Base-by-base conservation (phyloP, 176 grass and related monocot species). In the Oryza officinalis region DNA sequence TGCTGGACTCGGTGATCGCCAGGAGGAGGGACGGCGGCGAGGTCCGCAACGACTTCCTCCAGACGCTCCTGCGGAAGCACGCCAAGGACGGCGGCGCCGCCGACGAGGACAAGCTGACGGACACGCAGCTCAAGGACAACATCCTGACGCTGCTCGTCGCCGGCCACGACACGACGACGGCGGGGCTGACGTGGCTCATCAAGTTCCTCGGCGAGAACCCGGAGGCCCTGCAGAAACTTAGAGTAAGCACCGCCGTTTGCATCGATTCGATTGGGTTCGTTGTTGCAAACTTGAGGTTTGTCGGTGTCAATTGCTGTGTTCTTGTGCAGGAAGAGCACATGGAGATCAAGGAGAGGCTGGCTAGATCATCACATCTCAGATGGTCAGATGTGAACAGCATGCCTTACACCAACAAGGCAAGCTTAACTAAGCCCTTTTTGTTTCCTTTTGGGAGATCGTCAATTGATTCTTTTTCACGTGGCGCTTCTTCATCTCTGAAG, bases 181-280 rank as follows among this genome's bases (percentile, higher is more conserved):
- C 92, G 0, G 89, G 86, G 0, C 86, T 91, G 22, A 94, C 92
- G 0, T 94, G 92, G 92, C 75, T 91, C 60, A 18, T 89, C 83
- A 94, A 94, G 86, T 94, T 94, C 89, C 80, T 91, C n/a, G 92
- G 83, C 0, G 92, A 94, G 11, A 94, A 94, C 83, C 89, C 86
- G 0, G 38, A 70, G 1, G 83, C 78, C 47, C 83, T 89, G 8
- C 60, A 81, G 11, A 94, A 66, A 64, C 89, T 93, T 1, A 78
- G 91, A 18, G 90, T 89, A 80, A 71, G 63, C 52, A 54, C 14
- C 50, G 50, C 4, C 50, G 50, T 54, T 38, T 17, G 23, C n/a
- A 10, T 28, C 4, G 5, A 33, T 23, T 10, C 22, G 4, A 20
- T 64, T 44, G 46, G 59, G n/a, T 27, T 8, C 35, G 40, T 41